phyloP scores from a whole-genome alignment of 2,329 filamentous ascomycete genomes.

The Exophiala xenobiotica region DNA sequence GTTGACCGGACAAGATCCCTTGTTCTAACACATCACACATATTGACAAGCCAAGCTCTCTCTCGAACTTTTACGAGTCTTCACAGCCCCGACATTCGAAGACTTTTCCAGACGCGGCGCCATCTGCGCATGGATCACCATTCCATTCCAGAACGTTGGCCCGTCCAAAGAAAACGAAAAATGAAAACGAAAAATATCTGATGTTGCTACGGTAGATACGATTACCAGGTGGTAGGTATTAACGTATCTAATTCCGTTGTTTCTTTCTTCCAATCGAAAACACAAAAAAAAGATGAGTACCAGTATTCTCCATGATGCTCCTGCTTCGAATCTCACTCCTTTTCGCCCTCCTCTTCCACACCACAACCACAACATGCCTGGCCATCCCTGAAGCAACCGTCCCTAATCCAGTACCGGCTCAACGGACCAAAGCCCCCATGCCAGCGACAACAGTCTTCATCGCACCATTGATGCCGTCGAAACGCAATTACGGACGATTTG shows the following conservation, averaged over 20 bases:
- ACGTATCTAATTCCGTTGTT: background rate
- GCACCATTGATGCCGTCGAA: constrained; percentile 12
- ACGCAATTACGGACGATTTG: constrained; percentile 18
- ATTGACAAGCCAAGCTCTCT: too few species aligned
- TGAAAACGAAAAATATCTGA: too few species aligned
- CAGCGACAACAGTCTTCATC: constrained; percentile 1
- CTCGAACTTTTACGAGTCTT: background rate
- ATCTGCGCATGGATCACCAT: background rate
- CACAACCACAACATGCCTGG: background rate
- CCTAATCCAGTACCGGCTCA: background rate
- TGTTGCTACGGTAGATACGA: background rate
- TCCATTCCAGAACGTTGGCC: background rate
- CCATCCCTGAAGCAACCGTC: constrained; percentile 1
- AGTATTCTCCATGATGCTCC: background rate
- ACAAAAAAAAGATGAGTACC: background rate
- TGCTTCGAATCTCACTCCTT: background rate
- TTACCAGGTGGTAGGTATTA: background rate
- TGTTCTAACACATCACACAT: too few species aligned
- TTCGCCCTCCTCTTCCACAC: too few species aligned
- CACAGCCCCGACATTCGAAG: background rate
- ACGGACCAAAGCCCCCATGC: background rate
- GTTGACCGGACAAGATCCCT: too few species aligned
- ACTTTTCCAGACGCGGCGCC: background rate
- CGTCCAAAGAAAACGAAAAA: background rate
- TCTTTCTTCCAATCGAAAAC: too few species aligned